These are phyloP conservation scores for Santalum album DNA, from an alignment of 164 flowering plant genomes.

Conservation along the genomic window DNA sequence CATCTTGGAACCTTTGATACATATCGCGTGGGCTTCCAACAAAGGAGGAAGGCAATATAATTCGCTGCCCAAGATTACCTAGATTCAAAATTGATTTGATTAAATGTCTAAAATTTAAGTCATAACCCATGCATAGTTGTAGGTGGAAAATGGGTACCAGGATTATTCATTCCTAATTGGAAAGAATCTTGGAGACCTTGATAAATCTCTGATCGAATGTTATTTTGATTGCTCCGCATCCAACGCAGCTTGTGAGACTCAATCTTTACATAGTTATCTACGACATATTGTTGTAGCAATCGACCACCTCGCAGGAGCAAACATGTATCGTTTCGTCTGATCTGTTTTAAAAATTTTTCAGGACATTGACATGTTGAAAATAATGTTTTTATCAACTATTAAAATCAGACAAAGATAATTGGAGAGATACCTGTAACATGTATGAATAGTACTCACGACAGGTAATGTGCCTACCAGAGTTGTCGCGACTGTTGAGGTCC, in stretches of 20 bases:
- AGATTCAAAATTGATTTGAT: not conserved
- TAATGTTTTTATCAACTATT: too few species aligned
- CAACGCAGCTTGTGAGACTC: conserved; percentile 8
- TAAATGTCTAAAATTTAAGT: too few species aligned
- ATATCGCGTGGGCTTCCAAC: conserved; percentile 14
- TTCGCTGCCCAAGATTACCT: conserved; percentile 1
- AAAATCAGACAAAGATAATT: too few species aligned
- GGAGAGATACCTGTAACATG: not conserved
- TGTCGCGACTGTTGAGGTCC: not conserved
- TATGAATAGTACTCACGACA: not conserved
- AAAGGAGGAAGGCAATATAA: conserved; percentile 12
- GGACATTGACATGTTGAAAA: too few species aligned
- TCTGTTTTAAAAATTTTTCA: not conserved
- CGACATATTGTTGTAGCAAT: conserved; percentile 15
- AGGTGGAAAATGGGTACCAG: too few species aligned
- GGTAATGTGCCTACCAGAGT: not conserved
- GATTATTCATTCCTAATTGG: not conserved
- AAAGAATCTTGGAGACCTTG: conserved; percentile 7
- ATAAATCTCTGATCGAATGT: conserved; percentile 7
- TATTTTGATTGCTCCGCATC: conserved; percentile 1
- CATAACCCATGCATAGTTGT: too few species aligned
- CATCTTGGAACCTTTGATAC: conserved; percentile 6
- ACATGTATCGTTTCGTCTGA: not conserved
- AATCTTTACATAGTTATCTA: conserved; percentile 15
- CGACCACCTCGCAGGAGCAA: not conserved